These are phyloP conservation scores for Pichia thaimueangensis DNA, from an alignment of 805 yeast species.

Conservation along the genomic window DNA sequence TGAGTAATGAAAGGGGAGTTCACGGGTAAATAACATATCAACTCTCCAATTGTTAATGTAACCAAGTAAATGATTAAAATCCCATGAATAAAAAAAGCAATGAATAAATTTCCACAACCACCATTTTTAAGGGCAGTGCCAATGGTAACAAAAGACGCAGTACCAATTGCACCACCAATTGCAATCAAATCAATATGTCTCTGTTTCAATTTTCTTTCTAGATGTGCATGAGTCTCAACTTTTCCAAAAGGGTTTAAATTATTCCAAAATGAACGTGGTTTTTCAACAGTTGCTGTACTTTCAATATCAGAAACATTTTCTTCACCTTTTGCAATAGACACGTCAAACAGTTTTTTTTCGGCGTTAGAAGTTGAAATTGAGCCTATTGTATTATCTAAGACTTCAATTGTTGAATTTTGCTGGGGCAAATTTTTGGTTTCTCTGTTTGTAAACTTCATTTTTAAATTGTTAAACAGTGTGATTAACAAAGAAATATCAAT, in stretches of 20 bases:
- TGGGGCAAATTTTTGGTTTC: background rate
- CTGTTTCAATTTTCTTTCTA: slow-evolving; percentile 45
- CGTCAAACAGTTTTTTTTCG: background rate
- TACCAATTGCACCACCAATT: slow-evolving; percentile 78
- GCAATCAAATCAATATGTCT: slow-evolving; percentile 76
- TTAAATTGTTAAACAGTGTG: too few relatives aligned
- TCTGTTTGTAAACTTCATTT: too few relatives aligned
- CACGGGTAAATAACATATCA: slow-evolving; percentile 71
- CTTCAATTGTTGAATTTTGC: too few relatives aligned
- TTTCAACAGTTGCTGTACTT: background rate
- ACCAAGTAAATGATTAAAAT: slow-evolving; percentile 54
- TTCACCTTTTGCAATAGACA: background rate
- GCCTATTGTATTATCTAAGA: too few relatives aligned
- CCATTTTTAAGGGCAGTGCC: slow-evolving; percentile 58
- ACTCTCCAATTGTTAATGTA: slow-evolving; percentile 69
- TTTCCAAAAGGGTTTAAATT: background rate
- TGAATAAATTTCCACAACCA: slow-evolving; percentile 64
- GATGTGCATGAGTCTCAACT: slow-evolving; percentile 2
- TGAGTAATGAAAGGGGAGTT: slow-evolving; percentile 70
- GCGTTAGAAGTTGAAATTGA: too few relatives aligned
- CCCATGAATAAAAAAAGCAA: slow-evolving; percentile 65
- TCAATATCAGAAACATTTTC: background rate
- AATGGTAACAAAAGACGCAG: slow-evolving; percentile 70
- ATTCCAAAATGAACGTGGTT: slow-evolving; percentile 1
- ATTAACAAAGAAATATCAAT: too few relatives aligned